These are phyloP conservation scores for Moesziomyces sp. DNA, from an alignment of 1,284 basidiomycete species.

Conservation along the genomic window DNA sequence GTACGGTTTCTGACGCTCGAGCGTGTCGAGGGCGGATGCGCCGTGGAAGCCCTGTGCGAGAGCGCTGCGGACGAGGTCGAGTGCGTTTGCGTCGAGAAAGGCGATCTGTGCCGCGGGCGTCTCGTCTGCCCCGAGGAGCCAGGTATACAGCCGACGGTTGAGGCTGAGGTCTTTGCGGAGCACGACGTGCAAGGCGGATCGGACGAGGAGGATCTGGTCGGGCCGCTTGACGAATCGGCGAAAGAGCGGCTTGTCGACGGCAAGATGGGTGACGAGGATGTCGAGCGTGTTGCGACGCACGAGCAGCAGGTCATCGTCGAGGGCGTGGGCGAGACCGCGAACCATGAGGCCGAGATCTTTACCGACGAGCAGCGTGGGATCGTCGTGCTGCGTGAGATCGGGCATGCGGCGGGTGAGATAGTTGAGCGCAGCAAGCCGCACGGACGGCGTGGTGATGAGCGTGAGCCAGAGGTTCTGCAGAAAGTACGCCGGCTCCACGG, in stretches of 20 bases:
- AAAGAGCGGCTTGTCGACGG: conserved; percentile 49
- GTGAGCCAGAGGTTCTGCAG: conserved; percentile 94
- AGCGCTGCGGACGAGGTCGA: conserved; percentile 42
- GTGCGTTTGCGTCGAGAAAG: conserved; percentile 46
- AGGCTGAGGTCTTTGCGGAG: conserved; percentile 90
- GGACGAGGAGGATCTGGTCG: conserved; percentile 55
- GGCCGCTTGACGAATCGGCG: conserved; percentile 19
- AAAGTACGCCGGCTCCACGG: conserved; percentile 80
- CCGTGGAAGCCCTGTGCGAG: conserved; percentile 45
- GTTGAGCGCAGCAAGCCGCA: conserved; percentile 86
- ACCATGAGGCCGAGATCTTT: conserved; percentile 91
- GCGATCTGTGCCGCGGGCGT: conserved; percentile 70
- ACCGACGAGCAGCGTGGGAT: conserved; percentile 68
- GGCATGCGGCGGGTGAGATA: conserved; percentile 85
- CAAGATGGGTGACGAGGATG: conserved; percentile 55
- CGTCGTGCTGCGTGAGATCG: conserved; percentile 29
- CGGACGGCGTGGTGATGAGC: conserved; percentile 87
- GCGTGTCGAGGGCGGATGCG: conserved; percentile 71
- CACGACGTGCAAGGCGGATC: conserved; percentile 58
- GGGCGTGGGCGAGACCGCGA: conserved; percentile 84
- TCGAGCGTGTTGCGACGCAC: conserved; percentile 61
- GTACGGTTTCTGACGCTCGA: conserved; percentile 82
- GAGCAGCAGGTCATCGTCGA: conserved; percentile 82
- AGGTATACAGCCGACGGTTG: conserved; percentile 90
- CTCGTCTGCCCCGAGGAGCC: conserved; percentile 85